Evolutionary conservation across 2,329 filamentous ascomycete genomes (phyloP).

Genomic region (Trichoderma cornu-damae): DNA sequence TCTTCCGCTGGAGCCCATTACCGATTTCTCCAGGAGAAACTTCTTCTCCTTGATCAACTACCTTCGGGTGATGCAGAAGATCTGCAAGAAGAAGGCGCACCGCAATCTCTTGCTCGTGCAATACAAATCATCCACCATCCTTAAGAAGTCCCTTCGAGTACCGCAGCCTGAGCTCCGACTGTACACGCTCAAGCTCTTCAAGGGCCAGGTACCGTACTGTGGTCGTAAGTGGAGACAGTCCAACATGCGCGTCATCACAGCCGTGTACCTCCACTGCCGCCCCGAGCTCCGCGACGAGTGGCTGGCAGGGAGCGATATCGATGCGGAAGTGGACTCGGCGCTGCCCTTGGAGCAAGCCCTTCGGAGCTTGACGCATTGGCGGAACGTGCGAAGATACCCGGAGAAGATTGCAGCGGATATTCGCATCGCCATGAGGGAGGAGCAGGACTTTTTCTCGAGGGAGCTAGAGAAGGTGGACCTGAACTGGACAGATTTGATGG

Average conservation of each 20-base stretch:
- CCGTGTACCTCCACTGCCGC: conserved; percentile 88
- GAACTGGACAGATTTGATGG: conserved; percentile 41
- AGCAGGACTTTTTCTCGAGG: conserved; percentile 73
- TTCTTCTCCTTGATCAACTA: conserved; percentile 96
- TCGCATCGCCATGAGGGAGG: conserved; percentile 58
- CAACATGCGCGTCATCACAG: conserved; percentile 98
- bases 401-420: conserved; percentile 64
- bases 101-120: conserved; percentile 89
- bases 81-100: conserved; percentile 93
- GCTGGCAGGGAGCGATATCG: conserved; percentile 84
- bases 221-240: conserved; percentile 96
- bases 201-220: conserved; percentile 96
- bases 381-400: conserved; percentile 77
- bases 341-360: conserved; percentile 88
- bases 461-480: conserved; percentile 69
- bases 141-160: conserved; percentile 86
- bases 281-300: conserved; percentile 93
- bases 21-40: conserved; percentile 85
- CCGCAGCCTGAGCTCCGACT: conserved; percentile 82
- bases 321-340: conserved; percentile 89
- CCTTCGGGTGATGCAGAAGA: conserved; percentile 92
- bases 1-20: conserved; percentile 71
- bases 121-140: conserved; percentile 89
- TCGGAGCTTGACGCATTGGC: conserved; percentile 87
- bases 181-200: conserved; percentile 97